These are phyloP conservation scores for Diatrype stigma DNA, from an alignment of 2,329 filamentous ascomycete species.

Conservation along the genomic window DNA sequence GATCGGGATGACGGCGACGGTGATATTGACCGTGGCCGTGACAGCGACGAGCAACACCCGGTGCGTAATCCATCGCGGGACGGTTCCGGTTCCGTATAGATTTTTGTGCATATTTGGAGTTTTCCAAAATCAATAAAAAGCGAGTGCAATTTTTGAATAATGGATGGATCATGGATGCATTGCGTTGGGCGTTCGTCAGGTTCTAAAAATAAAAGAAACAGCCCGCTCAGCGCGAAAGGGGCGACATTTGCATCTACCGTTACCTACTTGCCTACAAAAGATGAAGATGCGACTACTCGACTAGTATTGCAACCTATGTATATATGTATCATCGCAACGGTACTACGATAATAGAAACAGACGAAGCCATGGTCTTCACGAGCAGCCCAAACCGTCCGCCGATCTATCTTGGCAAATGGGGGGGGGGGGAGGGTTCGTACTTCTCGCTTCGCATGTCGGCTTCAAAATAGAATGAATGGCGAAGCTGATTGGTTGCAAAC, in stretches of 20 bases:
- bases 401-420: not conserved
- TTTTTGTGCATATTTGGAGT: no score
- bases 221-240: not conserved
- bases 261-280: no score
- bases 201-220: not conserved
- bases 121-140: not conserved
- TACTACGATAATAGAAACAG: not conserved
- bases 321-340: no score
- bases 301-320: no score
- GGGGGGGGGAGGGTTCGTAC: no score
- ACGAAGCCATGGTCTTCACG: not conserved
- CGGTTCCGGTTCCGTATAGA: conserved; percentile 2
- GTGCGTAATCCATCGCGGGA: conserved; percentile 2
- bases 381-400: not conserved
- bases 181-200: not conserved
- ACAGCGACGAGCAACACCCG: not conserved
- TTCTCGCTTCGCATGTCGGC: not conserved
- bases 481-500: no score
- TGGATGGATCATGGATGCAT: not conserved
- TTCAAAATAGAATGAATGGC: no score
- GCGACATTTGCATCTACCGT: no score
- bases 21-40: not conserved
- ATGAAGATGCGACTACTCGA: no score
- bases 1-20: conserved; percentile 16
- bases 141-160: not conserved